Conservation (phyloP, 2,329 filamentous ascomycete species). For the Cryoendolithus antarcticus region DNA sequence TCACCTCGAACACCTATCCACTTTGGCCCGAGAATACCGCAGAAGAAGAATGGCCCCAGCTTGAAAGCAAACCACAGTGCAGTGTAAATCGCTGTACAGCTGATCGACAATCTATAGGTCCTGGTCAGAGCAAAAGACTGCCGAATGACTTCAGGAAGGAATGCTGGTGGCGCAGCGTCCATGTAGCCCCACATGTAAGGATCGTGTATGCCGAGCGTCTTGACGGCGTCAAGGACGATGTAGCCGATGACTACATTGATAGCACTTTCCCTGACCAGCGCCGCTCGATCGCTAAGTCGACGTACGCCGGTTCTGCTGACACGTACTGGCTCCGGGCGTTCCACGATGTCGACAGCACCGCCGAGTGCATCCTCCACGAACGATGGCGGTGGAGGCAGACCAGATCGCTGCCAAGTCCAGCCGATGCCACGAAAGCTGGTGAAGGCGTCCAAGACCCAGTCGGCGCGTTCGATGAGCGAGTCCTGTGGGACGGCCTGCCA, state of each 20-base stretch:
- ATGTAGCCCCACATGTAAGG: constrained; percentile 43
- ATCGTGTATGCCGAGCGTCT: constrained; percentile 59
- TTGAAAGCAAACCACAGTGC: constrained; percentile 51
- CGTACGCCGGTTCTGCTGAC: constrained; percentile 24
- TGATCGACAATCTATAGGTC: constrained; percentile 45
- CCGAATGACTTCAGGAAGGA: constrained; percentile 28
- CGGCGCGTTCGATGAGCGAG: constrained; percentile 40
- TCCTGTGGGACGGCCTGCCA: constrained; percentile 43
- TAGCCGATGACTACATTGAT: constrained; percentile 44
- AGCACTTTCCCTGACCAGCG: constrained; percentile 23
- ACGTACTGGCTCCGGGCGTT: constrained; percentile 6
- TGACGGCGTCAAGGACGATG: constrained; percentile 56
- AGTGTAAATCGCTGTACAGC: constrained; percentile 43
- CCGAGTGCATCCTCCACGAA: constrained; percentile 27
- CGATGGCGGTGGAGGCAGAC: constrained; percentile 33
- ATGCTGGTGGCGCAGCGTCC: constrained; percentile 29
- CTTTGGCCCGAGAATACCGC: constrained; percentile 45
- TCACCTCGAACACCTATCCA: constrained; percentile 48
- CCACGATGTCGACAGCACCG: constrained; percentile 7
- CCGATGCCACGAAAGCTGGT: constrained; percentile 47
- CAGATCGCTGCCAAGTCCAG: constrained; percentile 46
- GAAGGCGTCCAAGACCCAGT: constrained; percentile 46
- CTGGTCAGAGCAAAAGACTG: constrained; percentile 37
- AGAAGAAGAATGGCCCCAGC: constrained; percentile 48
- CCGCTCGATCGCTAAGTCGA: constrained; percentile 22